These are phyloP conservation scores for Rhizopus delemar DNA, from an alignment of 371 early-diverging fungal genomes.

Conservation along the genomic window DNA sequence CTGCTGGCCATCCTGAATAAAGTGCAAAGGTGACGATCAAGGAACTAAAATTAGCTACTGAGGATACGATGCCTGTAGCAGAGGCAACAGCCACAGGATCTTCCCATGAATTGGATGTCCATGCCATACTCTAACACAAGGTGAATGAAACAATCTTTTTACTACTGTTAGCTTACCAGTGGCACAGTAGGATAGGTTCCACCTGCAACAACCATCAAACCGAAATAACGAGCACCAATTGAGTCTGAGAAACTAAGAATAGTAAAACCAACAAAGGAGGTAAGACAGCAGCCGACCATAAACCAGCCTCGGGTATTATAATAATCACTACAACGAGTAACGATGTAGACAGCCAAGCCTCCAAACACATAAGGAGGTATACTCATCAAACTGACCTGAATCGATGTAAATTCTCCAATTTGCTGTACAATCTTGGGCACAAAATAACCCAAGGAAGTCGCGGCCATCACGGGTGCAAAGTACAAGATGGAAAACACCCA, in stretches of 20 bases:
- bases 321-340: conserved; percentile 41
- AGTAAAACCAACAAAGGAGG: conserved; percentile 41
- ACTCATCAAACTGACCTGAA: conserved; percentile 52
- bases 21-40: conserved; percentile 50
- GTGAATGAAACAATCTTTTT: neutral
- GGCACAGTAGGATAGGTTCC: conserved; percentile 55
- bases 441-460: conserved; percentile 52
- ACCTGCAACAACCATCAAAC: conserved; percentile 49
- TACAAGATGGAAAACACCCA: conserved; percentile 50
- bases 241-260: conserved; percentile 43
- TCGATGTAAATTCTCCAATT: conserved; percentile 43
- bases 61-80: conserved; percentile 52
- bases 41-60: conserved; percentile 52
- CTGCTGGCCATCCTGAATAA: conserved; percentile 51
- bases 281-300: conserved; percentile 41
- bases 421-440: conserved; percentile 51
- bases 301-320: conserved; percentile 43
- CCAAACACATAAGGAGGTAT: conserved; percentile 54
- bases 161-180: conserved; percentile 30
- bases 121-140: conserved; percentile 45
- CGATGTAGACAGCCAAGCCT: conserved; percentile 40
- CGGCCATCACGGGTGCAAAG: conserved; percentile 57
- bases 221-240: conserved; percentile 47
- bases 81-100: conserved; percentile 45
- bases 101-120: conserved; percentile 54